Base-by-base conservation (phyloP, 768 basidiomycete species). In the Tylopilus vinaceipallidus region DNA sequence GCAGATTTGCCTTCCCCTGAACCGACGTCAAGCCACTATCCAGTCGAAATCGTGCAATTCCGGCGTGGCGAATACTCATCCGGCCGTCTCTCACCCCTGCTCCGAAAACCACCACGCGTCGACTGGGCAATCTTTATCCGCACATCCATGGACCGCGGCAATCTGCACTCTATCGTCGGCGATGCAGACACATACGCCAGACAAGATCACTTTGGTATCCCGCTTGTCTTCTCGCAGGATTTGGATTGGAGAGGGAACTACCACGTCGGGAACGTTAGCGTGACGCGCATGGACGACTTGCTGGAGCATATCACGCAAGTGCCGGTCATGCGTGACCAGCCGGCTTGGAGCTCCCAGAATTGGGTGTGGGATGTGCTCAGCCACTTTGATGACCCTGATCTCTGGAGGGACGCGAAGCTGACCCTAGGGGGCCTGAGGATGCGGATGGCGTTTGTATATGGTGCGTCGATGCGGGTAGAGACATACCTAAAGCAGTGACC, bases 41-140 rank as follows among this genome's bases (percentile, higher is more conserved):
- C 30, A 57, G n/a, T 68, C 47, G 58, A 67, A 47, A 44, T 66
- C 37, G 51, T 57, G 36, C 65, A 67, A 22, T 66, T 52, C 41
- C 64, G 64, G 64, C 60, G 57, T n/a, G 66, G 66, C 10, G 56
- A 63, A 37, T 49, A 49, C 38, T 7, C 14, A 2, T 45, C 23
- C 1, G 41, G 55, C 3, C n/a, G n/a, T n/a, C n/a, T n/a, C n/a
- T n/a, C n/a, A n/a, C n/a, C n/a, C n/a, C n/a, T n/a, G n/a, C n/a
- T n/a, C n/a, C n/a, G n/a, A n/a, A n/a, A n/a, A n/a, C n/a, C n/a
- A n/a, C n/a, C n/a, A n/a, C n/a, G n/a, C n/a, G n/a, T 66, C 1
- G 62, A 67, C 50, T 67, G 65, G 64, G 45, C 58, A 37, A 59
- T 67, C 52, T 10, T 55, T 51, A 33, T 68, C 45, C 66, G 55